Base-by-base conservation (phyloP, 1,284 basidiomycete species). In the Paramarasmius palmivorus region DNA sequence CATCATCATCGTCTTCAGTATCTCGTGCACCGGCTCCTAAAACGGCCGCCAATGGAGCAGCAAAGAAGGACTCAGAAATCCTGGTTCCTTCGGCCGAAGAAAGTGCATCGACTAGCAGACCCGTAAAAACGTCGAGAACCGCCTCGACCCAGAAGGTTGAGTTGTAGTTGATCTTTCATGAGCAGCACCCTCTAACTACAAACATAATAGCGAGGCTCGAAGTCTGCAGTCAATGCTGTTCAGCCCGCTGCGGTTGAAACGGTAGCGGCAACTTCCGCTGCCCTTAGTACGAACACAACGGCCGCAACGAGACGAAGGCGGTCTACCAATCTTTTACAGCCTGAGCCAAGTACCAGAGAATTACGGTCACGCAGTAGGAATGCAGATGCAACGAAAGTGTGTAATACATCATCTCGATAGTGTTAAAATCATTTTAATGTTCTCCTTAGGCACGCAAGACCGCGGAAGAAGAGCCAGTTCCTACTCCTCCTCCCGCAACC, bases 291-390 rank as follows among this genome's bases (percentile, higher is more conserved):
- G 26, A 66, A 61, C 7, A 61, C 68, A 40, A 68, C 70, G 23
- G 64, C 68, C 8, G 58, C 65, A 23, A 69, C 49, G 20, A 50
- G 52, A n/a, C 52, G 52, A n/a, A 57, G 34, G 41, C 42, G 46
- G 4, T 41, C 48, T 25, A 46, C 63, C 12, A 66, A 61, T 26
- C 59, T 62, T 26, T 52, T 59, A 23, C 59, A 58, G 37, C 44
- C 62, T 23, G 69, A 72, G 52, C 53, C 65, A 20, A 73, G 66
- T 52, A 71, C 69, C 10, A 65, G 74, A 36, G 70, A 73, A 57
- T 57, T 75, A 38, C 68, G 74, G 36, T 75, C 75, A 37, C 62
- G 68, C 52, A 73, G 70, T 61, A 69, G 66, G 61, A 73, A 71
- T 49, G 57, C 54, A 37, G 58, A 62, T 20, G 50, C 49, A 38